These are phyloP conservation scores for Diaporthe amygdali DNA, from an alignment of 2,329 filamentous ascomycete genomes.

Conservation along the genomic window DNA sequence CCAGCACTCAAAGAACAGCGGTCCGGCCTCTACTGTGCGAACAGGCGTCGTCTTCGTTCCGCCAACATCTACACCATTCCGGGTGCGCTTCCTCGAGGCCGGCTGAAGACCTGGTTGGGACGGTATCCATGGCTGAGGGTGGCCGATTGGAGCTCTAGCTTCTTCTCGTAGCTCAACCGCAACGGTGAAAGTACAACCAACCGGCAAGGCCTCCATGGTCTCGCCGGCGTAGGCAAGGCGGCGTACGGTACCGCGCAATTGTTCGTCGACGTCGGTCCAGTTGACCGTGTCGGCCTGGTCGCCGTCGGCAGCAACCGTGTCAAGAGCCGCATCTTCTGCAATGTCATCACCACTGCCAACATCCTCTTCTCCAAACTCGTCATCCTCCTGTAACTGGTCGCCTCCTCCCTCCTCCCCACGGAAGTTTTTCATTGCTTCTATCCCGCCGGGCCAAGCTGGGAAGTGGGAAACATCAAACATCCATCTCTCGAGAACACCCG, in stretches of 20 bases:
- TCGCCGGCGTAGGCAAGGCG: constrained; percentile 66
- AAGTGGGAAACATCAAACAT: constrained; percentile 62
- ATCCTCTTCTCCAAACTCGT: constrained; percentile 26
- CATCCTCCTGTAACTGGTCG: constrained; percentile 27
- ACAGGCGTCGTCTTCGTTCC: constrained; percentile 53
- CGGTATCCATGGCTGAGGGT: constrained; percentile 67
- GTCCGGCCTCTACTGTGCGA: constrained; percentile 59
- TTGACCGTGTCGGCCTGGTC: constrained; percentile 41
- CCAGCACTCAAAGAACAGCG: constrained; percentile 71
- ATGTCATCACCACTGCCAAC: constrained; percentile 20
- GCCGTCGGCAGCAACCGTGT: constrained; percentile 20
- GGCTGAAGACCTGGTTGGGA: constrained; percentile 54
- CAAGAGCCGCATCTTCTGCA: constrained; percentile 5
- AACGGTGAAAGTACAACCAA: constrained; percentile 76
- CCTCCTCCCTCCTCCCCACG: constrained; percentile 29
- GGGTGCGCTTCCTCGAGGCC: constrained; percentile 36
- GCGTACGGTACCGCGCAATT: constrained; percentile 71
- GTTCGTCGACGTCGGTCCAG: constrained; percentile 71
- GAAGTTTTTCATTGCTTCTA: constrained; percentile 36
- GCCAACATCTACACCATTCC: constrained; percentile 40
- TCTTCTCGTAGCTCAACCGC: constrained; percentile 74
- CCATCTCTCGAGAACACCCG: constrained; percentile 63
- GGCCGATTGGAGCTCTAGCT: constrained; percentile 60
- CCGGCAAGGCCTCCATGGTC: constrained; percentile 61
- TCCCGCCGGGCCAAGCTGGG: constrained; percentile 48